Percentiles rank a stretch among this genome's conserved stretches.
Evolutionary conservation across 1,284 basidiomycete genomes (phyloP).

Genomic region (Apiotrichum gracile): DNA sequence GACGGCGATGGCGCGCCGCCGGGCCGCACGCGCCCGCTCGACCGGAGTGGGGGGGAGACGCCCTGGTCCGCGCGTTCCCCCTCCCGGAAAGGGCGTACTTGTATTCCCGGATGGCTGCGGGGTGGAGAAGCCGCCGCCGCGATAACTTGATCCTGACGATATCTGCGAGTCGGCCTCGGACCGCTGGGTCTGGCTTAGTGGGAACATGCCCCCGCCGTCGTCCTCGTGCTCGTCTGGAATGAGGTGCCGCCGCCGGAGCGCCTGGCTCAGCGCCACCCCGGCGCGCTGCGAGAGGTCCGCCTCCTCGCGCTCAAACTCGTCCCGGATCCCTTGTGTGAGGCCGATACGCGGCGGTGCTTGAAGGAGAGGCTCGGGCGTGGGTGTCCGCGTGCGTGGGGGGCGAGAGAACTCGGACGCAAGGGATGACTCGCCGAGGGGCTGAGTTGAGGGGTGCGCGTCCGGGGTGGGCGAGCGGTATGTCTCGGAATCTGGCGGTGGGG

Average conservation of each 20-base stretch:
- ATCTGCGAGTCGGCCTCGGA: not conserved
- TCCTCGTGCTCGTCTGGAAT: conserved; percentile 1
- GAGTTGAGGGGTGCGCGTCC: conserved; percentile 23
- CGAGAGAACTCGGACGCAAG: conserved; percentile 25
- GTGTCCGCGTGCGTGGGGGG: conserved; percentile 1
- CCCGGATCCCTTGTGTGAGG: conserved; percentile 7
- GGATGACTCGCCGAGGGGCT: conserved; percentile 33
- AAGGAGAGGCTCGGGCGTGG: conserved; percentile 1
- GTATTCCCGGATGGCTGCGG: not conserved
- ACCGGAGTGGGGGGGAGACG: conserved; percentile 16
- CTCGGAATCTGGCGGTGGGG: not conserved
- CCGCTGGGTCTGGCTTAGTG: not conserved
- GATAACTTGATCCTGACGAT: not conserved
- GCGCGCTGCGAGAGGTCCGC: conserved; percentile 1
- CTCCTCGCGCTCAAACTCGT: conserved; percentile 4
- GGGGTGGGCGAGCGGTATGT: conserved; percentile 1
- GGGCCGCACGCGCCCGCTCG: conserved; percentile 2
- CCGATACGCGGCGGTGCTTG: conserved; percentile 15
- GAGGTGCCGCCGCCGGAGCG: not conserved
- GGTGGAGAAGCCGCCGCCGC: not conserved
- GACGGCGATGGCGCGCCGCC: conserved; percentile 10
- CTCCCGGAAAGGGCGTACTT: conserved; percentile 24
- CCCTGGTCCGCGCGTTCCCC: conserved; percentile 37
- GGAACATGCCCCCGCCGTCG: not conserved
- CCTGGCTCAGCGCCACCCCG: conserved; percentile 1